A percentile compares a stretch with the other conserved stretches of the same genome.
These are phyloP conservation scores for Debaryomyces hansenii DNA, from an alignment of 805 yeast genomes.

Conservation along the genomic window DNA sequence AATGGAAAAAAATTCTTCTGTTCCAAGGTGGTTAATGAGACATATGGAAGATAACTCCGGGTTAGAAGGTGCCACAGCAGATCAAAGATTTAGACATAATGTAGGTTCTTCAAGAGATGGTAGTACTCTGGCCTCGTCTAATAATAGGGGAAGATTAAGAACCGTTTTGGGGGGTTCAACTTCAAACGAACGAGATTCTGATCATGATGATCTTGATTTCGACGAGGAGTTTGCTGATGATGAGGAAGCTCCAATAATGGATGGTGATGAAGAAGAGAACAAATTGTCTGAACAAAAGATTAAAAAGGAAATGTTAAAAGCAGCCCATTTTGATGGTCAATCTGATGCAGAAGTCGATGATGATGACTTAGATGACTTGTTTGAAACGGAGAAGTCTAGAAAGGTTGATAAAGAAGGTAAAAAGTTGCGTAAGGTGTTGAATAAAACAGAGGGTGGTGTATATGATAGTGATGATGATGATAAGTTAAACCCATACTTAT, in stretches of 20 bases:
- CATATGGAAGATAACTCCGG: conserved; percentile 65
- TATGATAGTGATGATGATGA: conserved; percentile 79
- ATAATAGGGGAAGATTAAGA: conserved; percentile 26
- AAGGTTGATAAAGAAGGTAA: conserved; percentile 90
- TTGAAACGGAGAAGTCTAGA: conserved; percentile 58
- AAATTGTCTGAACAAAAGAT: conserved; percentile 83
- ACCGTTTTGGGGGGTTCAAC: conserved; percentile 44
- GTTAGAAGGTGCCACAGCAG: conserved; percentile 41
- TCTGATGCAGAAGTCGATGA: conserved; percentile 59
- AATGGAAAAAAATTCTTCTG: conserved; percentile 75
- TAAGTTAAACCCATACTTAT: conserved; percentile 70
- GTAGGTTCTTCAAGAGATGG: conserved; percentile 9
- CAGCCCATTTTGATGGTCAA: conserved; percentile 70
- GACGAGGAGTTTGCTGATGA: conserved; percentile 98
- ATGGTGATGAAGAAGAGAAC: conserved; percentile 93
- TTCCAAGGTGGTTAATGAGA: conserved; percentile 95
- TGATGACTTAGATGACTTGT: conserved; percentile 68
- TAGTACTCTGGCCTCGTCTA: conserved; percentile 6
- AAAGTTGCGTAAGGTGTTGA: conserved; percentile 77
- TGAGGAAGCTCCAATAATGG: conserved; percentile 97
- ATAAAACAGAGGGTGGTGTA: conserved; percentile 83
- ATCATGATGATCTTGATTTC: conserved; percentile 88
- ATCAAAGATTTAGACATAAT: conserved; percentile 44
- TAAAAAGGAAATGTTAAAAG: conserved; percentile 81
- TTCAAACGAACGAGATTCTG: conserved; percentile 60